Base-by-base conservation (phyloP, 208 protist species). In the Leishmania braziliensis region DNA sequence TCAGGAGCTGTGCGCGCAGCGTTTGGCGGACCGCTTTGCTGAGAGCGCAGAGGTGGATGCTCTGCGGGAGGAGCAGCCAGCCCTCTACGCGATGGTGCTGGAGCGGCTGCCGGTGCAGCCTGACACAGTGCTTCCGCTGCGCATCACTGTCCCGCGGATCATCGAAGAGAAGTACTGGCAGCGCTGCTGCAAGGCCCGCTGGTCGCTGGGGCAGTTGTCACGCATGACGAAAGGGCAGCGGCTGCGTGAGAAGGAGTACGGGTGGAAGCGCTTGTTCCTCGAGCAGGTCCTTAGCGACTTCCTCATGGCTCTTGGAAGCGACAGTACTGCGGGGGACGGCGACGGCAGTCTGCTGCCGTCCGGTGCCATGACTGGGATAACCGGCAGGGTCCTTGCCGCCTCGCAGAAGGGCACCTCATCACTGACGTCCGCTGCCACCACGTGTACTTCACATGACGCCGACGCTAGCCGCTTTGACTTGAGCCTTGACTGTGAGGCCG, bases 201-300 rank as follows among this genome's bases (percentile, higher is more conserved):
- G 95, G 94, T 90, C 94, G 48, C 87, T 90, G 53, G 95, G 95
- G 20, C 93, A 97, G 85, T 84, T 98, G 54, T 91, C 88, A n/a
- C 65, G 78, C 60, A 83, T 87, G 73, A 53, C 79, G 58, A 69
- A 26, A 29, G 82, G 82, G 26, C 88, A 90, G 77, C 76, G 88
- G 51, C 65, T 86, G 39, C 77, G 88, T 16, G 78, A 72, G 43
- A 89, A 92, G 50, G 63, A 82, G 56, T 88, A 84, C 79, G 89
- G 91, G 39, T 97, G 94, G 94, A 98, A 98, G 82, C 91, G 91
- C 29, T 88, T 97, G 58, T 98, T 91, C 68, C 85, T 98, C 8
- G 94, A 98, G 86, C 86, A 89, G 18, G 60, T 91, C 3, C 85
- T 98, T 29, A 85, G 81, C 46, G 94, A 97, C 78, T 96, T 87